Percentiles rank a stretch among this genome's conserved stretches.
Evolutionary conservation across 2,329 filamentous ascomycete genomes (phyloP).

Genomic region (Phaeosphaeria sp.): DNA sequence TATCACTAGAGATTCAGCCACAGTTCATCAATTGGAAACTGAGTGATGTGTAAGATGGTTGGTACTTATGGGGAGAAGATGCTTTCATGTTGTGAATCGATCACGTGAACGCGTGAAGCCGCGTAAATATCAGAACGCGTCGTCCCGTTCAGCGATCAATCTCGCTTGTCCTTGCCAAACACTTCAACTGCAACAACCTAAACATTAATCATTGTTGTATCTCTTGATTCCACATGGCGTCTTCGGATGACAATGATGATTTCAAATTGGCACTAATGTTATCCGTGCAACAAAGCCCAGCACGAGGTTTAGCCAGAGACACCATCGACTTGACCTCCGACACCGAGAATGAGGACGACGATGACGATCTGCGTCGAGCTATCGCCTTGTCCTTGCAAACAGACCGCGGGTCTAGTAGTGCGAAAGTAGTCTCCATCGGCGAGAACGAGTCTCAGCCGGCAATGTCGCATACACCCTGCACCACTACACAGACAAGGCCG

Average conservation of each 20-base stretch:
- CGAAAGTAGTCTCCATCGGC: background rate
- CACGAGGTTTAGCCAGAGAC: background rate
- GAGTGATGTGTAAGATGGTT: too few relatives aligned
- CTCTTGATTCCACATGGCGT: conserved; percentile 22
- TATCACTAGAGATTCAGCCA: too few relatives aligned
- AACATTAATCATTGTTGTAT: conserved; percentile 1
- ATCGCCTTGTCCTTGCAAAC: conserved; percentile 38
- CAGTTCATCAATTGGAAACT: too few relatives aligned
- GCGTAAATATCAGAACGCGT: background rate
- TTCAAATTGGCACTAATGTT: conserved; percentile 36
- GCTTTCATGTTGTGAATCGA: too few relatives aligned
- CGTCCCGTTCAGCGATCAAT: background rate
- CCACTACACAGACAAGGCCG: background rate
- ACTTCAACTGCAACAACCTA: conserved; percentile 1
- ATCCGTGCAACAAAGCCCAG: conserved; percentile 31
- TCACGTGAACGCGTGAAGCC: background rate
- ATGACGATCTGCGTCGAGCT: conserved; percentile 32
- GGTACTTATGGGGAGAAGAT: too few relatives aligned
- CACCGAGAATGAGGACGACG: conserved; percentile 25
- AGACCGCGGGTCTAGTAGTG: background rate
- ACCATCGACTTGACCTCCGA: conserved; percentile 26
- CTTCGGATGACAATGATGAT: conserved; percentile 39
- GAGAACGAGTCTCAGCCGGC: background rate
- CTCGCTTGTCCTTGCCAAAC: background rate
- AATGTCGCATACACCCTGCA: background rate